Percentiles rank a stretch among this genome's conserved stretches.
Conservation (phyloP, 1,284 basidiomycete genomes). For the Rhodofomes roseus region DNA sequence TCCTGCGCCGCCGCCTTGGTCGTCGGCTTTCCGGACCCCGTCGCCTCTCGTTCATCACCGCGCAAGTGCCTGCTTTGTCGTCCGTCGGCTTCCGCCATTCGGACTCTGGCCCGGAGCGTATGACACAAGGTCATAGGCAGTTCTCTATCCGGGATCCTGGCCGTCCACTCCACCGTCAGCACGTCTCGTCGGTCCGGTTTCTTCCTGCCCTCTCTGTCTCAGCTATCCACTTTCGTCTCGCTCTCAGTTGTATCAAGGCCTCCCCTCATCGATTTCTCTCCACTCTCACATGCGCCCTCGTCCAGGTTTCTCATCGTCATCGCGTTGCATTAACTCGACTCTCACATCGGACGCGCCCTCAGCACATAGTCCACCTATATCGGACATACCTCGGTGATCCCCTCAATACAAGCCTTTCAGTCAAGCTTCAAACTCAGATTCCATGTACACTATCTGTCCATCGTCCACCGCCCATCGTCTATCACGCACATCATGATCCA, state of each 20-base stretch:
- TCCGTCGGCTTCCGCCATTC: not conserved
- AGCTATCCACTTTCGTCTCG: not conserved
- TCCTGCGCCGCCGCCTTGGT: not conserved
- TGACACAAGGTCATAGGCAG: not conserved
- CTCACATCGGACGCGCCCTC: not conserved
- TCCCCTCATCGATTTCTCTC: not conserved
- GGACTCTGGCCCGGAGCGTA: not conserved
- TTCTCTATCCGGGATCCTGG: not conserved
- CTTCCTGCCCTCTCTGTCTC: not conserved
- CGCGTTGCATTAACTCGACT: not conserved
- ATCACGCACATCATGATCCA: no score
- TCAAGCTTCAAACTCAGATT: not conserved
- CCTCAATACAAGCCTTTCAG: not conserved
- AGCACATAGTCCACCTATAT: not conserved
- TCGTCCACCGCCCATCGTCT: not conserved
- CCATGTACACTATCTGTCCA: not conserved
- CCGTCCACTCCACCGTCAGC: not conserved
- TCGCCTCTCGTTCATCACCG: not conserved
- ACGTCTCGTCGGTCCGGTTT: not conserved
- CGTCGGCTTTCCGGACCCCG: not conserved
- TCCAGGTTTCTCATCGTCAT: not conserved
- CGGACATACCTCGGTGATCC: constrained; percentile 1
- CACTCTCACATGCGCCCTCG: not conserved
- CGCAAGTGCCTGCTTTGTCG: not conserved
- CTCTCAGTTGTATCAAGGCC: not conserved